Evolutionary conservation across 371 early-diverging fungal genomes (phyloP), one percentile per base, ranked within the genome.

Genomic region (Blakeslea trispora): DNA sequence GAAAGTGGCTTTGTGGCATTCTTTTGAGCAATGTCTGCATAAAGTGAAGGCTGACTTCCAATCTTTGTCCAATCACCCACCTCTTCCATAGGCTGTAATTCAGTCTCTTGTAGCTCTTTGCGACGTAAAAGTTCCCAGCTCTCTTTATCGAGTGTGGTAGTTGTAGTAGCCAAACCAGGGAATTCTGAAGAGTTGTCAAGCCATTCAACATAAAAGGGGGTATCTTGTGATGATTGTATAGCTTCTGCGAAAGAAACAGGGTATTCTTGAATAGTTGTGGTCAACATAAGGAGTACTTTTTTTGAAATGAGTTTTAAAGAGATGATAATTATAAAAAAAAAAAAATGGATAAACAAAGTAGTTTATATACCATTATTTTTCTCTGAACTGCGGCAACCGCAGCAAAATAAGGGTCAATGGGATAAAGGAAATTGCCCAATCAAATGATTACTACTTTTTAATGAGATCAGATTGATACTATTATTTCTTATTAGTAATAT

Each of bases 191-290:
- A 14, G 28, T 45, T 55, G 21, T 55, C 47, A 19, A 55, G 37
- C 55, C 55, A 55, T 37, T 45, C 45, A 6, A 55, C 39, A 46
- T 55, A 55, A 28, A 45, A 55, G 14, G n/a, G 28, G 5, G 37
- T 17, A 24, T 4, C 22, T 17, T 42, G 9, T 17, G n/a, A 31
- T n/a, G 37, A n/a, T 1, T 23, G 9, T 3, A 11, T 54, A n/a
- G 21, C 17, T 46, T 55, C 55, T 24, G 55, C 55, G 24, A 46
- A 55, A 24, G 39, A 23, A 13, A 55, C 22, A 55, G 55, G 55
- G 39, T 45, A 55, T 9, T 55, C 55, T 55, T 55, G 55, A 35
- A 13, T 14, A n/a, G n/a, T n/a, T n/a, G n/a, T n/a, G n/a, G n/a
- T n/a, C n/a, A n/a, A n/a, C n/a, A n/a, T n/a, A n/a, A n/a, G n/a